A percentile compares a stretch with the other conserved stretches of the same genome.
Conservation (phyloP, 805 yeast species). For the Martiniozyma abietophila region DNA sequence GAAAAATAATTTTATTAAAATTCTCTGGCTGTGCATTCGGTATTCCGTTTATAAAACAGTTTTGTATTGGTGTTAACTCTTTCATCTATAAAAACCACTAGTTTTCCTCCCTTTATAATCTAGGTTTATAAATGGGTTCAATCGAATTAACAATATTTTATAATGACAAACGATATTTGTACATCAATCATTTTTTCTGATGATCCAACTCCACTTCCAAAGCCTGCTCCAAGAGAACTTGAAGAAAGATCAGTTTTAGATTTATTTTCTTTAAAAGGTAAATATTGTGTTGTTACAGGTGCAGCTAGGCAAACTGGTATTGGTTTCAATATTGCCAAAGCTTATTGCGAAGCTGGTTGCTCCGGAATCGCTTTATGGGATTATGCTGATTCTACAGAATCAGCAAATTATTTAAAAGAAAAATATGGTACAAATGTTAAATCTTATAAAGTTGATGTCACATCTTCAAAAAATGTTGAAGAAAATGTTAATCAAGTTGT, state of each 20-base stretch:
- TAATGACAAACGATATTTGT: conserved; percentile 18
- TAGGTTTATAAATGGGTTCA: no score
- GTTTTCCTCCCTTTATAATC: no score
- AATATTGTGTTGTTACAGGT: conserved; percentile 40
- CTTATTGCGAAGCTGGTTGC: conserved; percentile 45
- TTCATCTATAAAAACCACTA: no score
- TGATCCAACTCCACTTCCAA: conserved; percentile 22
- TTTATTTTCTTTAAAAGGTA: conserved; percentile 31
- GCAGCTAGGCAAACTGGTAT: conserved; percentile 42
- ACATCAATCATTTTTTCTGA: conserved; percentile 18
- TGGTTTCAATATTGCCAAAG: conserved; percentile 44
- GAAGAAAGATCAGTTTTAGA: conserved; percentile 15
- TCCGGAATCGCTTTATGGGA: conserved; percentile 30
- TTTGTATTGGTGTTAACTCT: no score
- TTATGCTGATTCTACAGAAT: conserved; percentile 12
- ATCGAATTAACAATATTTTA: neutral
- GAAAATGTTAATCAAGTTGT: conserved; percentile 23
- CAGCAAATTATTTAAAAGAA: conserved; percentile 7
- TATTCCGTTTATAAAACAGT: neutral
- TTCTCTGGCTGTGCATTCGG: conserved; percentile 6
- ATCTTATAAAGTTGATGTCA: conserved; percentile 26
- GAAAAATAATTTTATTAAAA: no score
- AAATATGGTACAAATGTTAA: conserved; percentile 12
- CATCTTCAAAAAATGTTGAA: conserved; percentile 24
- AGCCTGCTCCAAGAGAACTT: conserved; percentile 19